A percentile compares a stretch with the other conserved stretches of the same genome.
These are phyloP conservation scores for Aspergillus udagawae DNA, from an alignment of 2,329 filamentous ascomycete species.

Conservation along the genomic window DNA sequence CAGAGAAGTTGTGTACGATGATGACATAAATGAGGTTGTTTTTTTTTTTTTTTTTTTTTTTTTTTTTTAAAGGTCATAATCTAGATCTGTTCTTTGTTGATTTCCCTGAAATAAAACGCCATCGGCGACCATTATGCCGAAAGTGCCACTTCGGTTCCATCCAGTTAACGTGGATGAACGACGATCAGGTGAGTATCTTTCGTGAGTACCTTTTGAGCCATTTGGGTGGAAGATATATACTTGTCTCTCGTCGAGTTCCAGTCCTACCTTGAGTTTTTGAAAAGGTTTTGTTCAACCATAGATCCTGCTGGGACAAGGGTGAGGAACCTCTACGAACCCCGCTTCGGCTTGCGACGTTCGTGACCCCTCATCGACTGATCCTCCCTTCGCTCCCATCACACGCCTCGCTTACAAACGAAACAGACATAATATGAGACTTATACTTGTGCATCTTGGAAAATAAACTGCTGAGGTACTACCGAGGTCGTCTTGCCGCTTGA, in stretches of 20 bases:
- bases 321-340: background rate
- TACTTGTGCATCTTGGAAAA: background rate
- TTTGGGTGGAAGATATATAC: background rate
- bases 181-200: background rate
- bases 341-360: background rate
- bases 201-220: background rate
- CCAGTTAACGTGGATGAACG: background rate
- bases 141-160: background rate
- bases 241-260: background rate
- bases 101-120: background rate
- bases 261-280: background rate
- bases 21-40: background rate
- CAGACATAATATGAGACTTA: background rate
- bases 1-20: background rate
- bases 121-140: conserved; percentile 4
- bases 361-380: background rate
- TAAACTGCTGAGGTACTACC: background rate
- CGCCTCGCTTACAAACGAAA: background rate
- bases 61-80: background rate
- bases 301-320: background rate
- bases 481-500: background rate
- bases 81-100: background rate
- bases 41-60: too few species aligned
- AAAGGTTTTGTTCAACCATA: background rate
- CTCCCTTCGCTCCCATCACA: background rate